These are phyloP conservation scores for Sporothrix globosa DNA, from an alignment of 2,329 filamentous ascomycete species.

Conservation along the genomic window DNA sequence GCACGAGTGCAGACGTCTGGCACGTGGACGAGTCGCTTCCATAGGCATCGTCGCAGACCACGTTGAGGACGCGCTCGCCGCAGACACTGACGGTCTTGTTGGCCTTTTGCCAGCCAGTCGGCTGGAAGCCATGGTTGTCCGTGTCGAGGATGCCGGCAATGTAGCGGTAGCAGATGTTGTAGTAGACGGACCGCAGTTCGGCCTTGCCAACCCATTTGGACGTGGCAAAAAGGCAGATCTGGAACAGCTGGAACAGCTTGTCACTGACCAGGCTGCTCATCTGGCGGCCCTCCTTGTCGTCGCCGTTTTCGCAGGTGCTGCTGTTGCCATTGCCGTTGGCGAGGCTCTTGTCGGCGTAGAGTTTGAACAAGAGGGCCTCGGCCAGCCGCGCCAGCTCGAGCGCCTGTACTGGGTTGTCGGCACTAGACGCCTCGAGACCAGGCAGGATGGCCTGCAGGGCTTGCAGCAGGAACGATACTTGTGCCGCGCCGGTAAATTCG, in stretches of 20 bases:
- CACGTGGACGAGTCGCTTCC: slow-evolving; percentile 76
- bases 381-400: slow-evolving; percentile 77
- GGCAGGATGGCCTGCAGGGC: slow-evolving; percentile 85
- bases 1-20: slow-evolving; percentile 80
- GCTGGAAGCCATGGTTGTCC: slow-evolving; percentile 51
- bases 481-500: slow-evolving; percentile 72
- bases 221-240: slow-evolving; percentile 79
- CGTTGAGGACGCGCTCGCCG: slow-evolving; percentile 79
- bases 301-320: background rate
- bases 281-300: slow-evolving; percentile 50
- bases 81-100: slow-evolving; percentile 70
- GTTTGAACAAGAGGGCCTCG: slow-evolving; percentile 69
- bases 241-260: slow-evolving; percentile 88
- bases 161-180: slow-evolving; percentile 88
- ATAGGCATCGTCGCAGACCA: slow-evolving; percentile 91
- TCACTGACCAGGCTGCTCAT: slow-evolving; percentile 79
- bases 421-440: slow-evolving; percentile 77
- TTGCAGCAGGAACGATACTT: slow-evolving; percentile 80
- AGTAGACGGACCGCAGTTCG: slow-evolving; percentile 79
- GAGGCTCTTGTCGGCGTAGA: slow-evolving; percentile 57
- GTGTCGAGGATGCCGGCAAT: slow-evolving; percentile 67
- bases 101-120: slow-evolving; percentile 59
- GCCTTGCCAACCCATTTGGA: slow-evolving; percentile 71
- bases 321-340: slow-evolving; percentile 32
- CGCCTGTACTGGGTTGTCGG: slow-evolving; percentile 69